Base-by-base conservation (phyloP, 352 stramenopile genomes). In the Peronospora tabacina region DNA sequence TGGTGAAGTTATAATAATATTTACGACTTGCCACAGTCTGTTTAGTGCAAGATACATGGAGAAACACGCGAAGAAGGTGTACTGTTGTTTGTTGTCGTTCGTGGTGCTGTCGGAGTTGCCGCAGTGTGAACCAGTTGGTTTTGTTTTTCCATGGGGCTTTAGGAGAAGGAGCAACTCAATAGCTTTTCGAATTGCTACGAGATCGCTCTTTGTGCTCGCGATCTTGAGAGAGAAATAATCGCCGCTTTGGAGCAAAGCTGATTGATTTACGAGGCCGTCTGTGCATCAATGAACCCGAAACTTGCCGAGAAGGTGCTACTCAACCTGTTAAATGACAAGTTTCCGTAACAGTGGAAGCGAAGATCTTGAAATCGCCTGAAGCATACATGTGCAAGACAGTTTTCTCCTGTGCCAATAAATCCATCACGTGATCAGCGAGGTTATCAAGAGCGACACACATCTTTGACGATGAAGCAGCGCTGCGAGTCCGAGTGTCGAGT, bases 361-460 rank as follows among this genome's bases (percentile, higher is more conserved):
- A 86, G 28, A 80, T 68, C 38, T 70, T 71, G 53, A 86, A 88
- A 41, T 88, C 75, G 13, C 77, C 70, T 0, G 72, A 81, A 9
- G 61, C 53, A 43, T 76, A 88, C 16, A 88, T 63, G 9, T 70
- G 68, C 56, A 86, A 50, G 16, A 83, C 66, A 30, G 71, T 71
- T 30, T 86, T 56, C 47, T 85, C 77, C 37, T 75, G 66, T 0
- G 60, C 59, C 28, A 88, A 56, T 39, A 82, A 46, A 46, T 83
- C 72, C 61, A 80, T 73, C 22, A 86, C 75, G 37, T 84, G 61
- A 13, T 76, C 70, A 5, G 68, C 66, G 13, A 88, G 58, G 22
- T 75, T 84, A 29, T 85, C 71, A 22, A 85, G 54, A 24, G 70
- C 82, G 36, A 72, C 71, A 52, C 78, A 62, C 20, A 87, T 65